A percentile compares a stretch with the other conserved stretches of the same genome.
phyloP scores from a whole-genome alignment of 306 rosid genomes.

The Quercus rubra region DNA sequence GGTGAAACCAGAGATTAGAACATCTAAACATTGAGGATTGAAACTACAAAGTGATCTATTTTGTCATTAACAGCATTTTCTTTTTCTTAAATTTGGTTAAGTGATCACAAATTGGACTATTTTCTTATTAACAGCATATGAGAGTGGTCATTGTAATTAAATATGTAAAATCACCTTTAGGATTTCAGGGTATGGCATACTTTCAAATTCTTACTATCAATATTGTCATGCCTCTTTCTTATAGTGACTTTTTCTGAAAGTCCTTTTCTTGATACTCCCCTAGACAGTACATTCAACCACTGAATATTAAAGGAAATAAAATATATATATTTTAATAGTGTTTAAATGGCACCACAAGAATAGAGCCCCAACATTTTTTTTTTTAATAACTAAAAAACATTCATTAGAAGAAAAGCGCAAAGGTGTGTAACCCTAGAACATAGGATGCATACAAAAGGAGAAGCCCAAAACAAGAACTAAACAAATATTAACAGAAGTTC shows the following conservation, averaged over 20 bases:
- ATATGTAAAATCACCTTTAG: not conserved
- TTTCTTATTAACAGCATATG: not conserved
- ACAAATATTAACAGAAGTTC: too few relatives aligned
- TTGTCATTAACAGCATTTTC: not conserved
- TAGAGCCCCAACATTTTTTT: not conserved
- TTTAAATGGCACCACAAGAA: not conserved
- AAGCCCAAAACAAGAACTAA: too few relatives aligned
- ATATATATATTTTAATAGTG: not conserved
- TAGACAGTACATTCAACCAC: not conserved
- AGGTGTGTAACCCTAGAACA: too few relatives aligned
- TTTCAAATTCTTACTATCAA: not conserved
- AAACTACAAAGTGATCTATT: not conserved
- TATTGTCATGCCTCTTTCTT: not conserved
- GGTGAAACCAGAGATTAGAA: constrained; percentile 26
- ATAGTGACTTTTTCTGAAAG: not conserved
- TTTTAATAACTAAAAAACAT: too few relatives aligned
- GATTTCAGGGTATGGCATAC: not conserved
- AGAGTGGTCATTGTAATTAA: not conserved
- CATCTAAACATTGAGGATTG: not conserved
- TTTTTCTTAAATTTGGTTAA: not conserved
- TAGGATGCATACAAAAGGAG: too few relatives aligned
- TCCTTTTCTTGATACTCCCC: not conserved
- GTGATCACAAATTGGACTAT: not conserved
- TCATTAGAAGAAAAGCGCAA: too few relatives aligned
- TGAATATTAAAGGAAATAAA: not conserved